Evolutionary conservation across 169 alveolate genomes (phyloP), one percentile per base, ranked within the genome.

Genomic region (Hammondia hammondi): DNA sequence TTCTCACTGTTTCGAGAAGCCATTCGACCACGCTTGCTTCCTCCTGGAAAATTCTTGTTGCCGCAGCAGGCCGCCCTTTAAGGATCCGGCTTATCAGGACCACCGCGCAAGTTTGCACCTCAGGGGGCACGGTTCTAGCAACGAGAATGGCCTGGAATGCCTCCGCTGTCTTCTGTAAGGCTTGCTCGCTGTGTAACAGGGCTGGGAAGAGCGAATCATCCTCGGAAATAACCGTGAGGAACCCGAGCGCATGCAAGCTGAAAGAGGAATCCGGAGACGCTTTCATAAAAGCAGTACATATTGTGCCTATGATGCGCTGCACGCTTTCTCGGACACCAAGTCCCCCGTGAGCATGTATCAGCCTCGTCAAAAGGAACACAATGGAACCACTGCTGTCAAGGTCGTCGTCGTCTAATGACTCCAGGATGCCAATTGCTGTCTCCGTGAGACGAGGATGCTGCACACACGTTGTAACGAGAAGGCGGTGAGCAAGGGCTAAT

Each of bases 21-120:
- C 96, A 94, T 29, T 94, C 96, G 48, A 94, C 93, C 12, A 94
- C 89, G 81, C 95, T 82, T 5, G 81, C 81, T 9, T 94, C 95
- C 17, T 91, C 96, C 57, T 82, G 85, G 43, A 94, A 94, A 0
- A 82, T 21, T n/a, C 10, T 43, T 19, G n/a, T 91, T 27, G 71
- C 81, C 2, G 37, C 19, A 2, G 72, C 77, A 17, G 96, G 71
- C 7, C 56, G 73, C 45, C 67, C 14, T 0, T 7, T 32, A 1
- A 88, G 32, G 6, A 94, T 39, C 43, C 61, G 92, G 88, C 82
- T 70, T 39, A 94, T 85, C 52, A 94, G 91, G 39, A 43, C 89
- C 37, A 94, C 29, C 73, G 95, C 93, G 46, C 48, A 52, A 21
- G 77, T 46, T 48, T 91, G 93, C 61, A 91, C 93, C 7, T 48